Evolutionary conservation across 805 yeast genomes (phyloP).

Genomic region (Metahyphopichia silvanorum): DNA sequence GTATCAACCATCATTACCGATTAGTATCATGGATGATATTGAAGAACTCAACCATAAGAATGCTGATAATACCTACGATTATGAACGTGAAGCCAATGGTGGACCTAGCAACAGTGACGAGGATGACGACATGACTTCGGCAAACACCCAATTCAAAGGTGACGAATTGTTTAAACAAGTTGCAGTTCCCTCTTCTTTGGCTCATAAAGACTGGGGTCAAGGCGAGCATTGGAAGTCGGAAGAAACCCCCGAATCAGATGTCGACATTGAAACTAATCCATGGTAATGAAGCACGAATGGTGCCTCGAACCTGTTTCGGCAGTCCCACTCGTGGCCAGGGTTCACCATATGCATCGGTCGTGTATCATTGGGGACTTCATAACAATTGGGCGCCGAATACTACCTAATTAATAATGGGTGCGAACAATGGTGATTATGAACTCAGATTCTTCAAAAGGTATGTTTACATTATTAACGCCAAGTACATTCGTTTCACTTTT

Average conservation of each 20-base stretch:
- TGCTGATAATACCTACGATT: constrained; percentile 25
- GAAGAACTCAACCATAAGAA: constrained; percentile 51
- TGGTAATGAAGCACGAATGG: constrained; percentile 41
- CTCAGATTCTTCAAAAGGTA: no score
- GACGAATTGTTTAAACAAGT: constrained; percentile 49
- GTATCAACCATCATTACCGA: constrained; percentile 72
- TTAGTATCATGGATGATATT: constrained; percentile 64
- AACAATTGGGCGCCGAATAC: no score
- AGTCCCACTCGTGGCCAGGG: background rate
- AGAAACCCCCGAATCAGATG: no score
- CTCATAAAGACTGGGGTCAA: constrained; percentile 48
- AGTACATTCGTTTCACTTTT: no score
- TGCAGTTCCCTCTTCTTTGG: constrained; percentile 46
- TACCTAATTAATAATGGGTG: no score
- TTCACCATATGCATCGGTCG: background rate
- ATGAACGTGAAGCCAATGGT: constrained; percentile 20
- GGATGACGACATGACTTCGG: background rate
- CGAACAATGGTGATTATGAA: no score
- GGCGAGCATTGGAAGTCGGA: no score
- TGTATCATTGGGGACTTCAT: no score
- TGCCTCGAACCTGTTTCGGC: background rate
- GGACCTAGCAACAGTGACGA: constrained; percentile 10
- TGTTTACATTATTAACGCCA: no score
- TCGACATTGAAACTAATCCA: constrained; percentile 61
- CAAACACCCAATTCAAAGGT: constrained; percentile 27